A percentile compares a stretch with the other conserved stretches of the same genome.
phyloP scores from a whole-genome alignment of 441 rosid genomes.

The Brassica hybrid region DNA sequence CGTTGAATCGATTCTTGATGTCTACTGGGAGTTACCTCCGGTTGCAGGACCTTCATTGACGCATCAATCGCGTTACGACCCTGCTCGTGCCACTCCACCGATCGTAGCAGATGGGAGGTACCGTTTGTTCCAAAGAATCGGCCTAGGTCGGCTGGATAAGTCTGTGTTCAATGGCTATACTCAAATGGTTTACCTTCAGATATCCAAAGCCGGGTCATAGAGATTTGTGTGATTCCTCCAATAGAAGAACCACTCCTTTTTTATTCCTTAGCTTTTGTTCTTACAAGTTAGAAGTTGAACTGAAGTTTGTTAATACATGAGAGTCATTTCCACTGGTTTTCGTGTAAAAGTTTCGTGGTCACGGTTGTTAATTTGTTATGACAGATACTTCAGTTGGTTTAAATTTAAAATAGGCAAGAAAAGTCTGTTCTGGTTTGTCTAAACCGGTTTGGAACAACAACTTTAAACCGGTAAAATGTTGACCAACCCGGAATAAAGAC shows the following conservation, averaged over 20 bases:
- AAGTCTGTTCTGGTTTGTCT: background rate
- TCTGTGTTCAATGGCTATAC: slow-evolving; percentile 96
- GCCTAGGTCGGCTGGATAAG: slow-evolving; percentile 69
- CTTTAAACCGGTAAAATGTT: background rate
- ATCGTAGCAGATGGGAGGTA: slow-evolving; percentile 87
- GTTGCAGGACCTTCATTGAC: slow-evolving; percentile 94
- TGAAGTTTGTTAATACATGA: slow-evolving; percentile 32
- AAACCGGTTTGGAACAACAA: background rate
- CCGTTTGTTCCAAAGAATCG: slow-evolving; percentile 76
- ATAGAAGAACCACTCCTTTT: slow-evolving; percentile 39
- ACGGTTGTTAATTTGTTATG: background rate
- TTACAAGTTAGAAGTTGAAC: slow-evolving; percentile 17
- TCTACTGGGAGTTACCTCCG: slow-evolving; percentile 96
- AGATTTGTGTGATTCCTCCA: slow-evolving; percentile 24
- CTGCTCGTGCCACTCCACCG: slow-evolving; percentile 76
- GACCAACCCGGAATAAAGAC: slow-evolving; percentile 2
- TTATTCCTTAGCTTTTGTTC: slow-evolving; percentile 31
- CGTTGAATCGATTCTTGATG: slow-evolving; percentile 76
- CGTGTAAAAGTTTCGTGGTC: slow-evolving; percentile 8
- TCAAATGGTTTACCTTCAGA: slow-evolving; percentile 90
- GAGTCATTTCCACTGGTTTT: slow-evolving; percentile 11
- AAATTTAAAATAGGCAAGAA: slow-evolving; percentile 3
- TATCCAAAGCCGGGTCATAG: slow-evolving; percentile 64
- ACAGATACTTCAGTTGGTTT: background rate
- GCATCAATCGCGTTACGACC: slow-evolving; percentile 90